Evolutionary conservation across 768 basidiomycete genomes (phyloP).

Genomic region (Tylopilus cervinicoccineus): DNA sequence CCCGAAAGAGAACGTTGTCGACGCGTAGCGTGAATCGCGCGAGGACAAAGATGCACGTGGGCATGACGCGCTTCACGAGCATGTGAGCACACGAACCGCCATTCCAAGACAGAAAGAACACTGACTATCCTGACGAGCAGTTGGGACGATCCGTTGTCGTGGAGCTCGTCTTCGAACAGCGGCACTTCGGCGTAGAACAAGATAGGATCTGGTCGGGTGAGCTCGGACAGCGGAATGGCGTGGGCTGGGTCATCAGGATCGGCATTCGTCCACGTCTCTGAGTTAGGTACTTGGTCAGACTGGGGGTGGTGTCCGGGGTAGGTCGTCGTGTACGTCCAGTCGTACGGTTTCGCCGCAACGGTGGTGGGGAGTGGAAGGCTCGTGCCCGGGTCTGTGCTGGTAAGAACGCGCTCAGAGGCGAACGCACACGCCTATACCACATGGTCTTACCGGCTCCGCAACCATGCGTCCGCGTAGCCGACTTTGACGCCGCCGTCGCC

Average conservation of each 20-base stretch:
- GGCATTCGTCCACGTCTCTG: constrained; percentile 46
- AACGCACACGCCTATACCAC: neutral
- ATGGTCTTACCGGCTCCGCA: constrained; percentile 67
- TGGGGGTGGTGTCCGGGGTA: constrained; percentile 59
- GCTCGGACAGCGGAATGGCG: constrained; percentile 76
- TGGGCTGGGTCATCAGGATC: constrained; percentile 56
- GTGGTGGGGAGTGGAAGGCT: constrained; percentile 65
- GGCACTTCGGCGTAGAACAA: constrained; percentile 97
- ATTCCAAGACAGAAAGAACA: constrained; percentile 7
- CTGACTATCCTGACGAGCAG: constrained; percentile 84
- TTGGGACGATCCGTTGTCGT: constrained; percentile 91
- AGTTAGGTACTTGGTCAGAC: no score
- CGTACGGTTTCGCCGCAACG: constrained; percentile 79
- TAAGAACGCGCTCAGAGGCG: constrained; percentile 24
- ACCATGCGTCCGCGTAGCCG: constrained; percentile 92
- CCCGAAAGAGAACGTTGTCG: constrained; percentile 90
- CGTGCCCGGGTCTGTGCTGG: constrained; percentile 66
- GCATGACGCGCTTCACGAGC: constrained; percentile 88
- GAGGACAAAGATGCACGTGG: constrained; percentile 88
- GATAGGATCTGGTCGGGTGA: constrained; percentile 90
- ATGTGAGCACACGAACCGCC: neutral
- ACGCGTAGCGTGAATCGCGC: constrained; percentile 90
- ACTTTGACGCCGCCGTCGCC: constrained; percentile 95
- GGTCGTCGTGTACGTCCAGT: constrained; percentile 96
- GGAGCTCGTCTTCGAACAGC: constrained; percentile 93